Conservation (phyloP, 352 stramenopile genomes). For the Phytophthora foliorum region DNA sequence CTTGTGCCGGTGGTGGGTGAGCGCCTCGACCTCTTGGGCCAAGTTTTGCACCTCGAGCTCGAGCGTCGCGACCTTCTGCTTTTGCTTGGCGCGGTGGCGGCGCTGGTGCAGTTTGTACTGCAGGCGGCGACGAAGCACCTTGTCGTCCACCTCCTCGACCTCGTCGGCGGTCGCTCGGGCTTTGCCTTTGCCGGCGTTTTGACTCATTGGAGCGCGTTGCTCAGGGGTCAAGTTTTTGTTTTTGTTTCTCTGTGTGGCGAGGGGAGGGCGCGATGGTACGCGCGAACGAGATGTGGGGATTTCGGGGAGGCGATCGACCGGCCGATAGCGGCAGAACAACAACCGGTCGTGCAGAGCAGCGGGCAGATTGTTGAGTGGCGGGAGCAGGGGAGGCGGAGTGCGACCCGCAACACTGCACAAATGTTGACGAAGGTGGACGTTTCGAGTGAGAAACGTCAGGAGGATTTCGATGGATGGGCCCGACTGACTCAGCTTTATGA, state of each 20-base stretch:
- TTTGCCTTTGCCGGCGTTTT: conserved; percentile 23
- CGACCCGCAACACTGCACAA: conserved; percentile 2
- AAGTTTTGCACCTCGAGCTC: conserved; percentile 55
- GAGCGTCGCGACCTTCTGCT: conserved; percentile 48
- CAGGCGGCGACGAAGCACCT: conserved; percentile 47
- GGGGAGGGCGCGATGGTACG: neutral
- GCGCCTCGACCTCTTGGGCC: conserved; percentile 39
- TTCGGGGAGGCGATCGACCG: conserved; percentile 4
- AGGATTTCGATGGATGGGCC: conserved; percentile 14
- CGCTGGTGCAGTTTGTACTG: conserved; percentile 77
- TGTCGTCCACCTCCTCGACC: conserved; percentile 43
- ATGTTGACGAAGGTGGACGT: conserved; percentile 34
- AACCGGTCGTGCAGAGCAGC: conserved; percentile 14
- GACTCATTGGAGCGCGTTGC: conserved; percentile 21
- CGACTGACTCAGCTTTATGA: conserved; percentile 30
- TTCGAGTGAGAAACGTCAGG: conserved; percentile 9
- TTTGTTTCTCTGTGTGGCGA: too few species aligned
- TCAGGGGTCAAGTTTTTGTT: too few species aligned
- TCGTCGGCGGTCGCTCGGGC: neutral
- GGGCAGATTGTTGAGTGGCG: conserved; percentile 2
- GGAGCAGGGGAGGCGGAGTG: neutral
- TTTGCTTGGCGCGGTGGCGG: conserved; percentile 68
- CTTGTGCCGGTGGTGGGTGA: conserved; percentile 40
- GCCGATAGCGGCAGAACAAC: conserved; percentile 18
- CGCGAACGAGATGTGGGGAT: neutral